Conservation (phyloP, 768 basidiomycete species). For the Suillus occidentalis region DNA sequence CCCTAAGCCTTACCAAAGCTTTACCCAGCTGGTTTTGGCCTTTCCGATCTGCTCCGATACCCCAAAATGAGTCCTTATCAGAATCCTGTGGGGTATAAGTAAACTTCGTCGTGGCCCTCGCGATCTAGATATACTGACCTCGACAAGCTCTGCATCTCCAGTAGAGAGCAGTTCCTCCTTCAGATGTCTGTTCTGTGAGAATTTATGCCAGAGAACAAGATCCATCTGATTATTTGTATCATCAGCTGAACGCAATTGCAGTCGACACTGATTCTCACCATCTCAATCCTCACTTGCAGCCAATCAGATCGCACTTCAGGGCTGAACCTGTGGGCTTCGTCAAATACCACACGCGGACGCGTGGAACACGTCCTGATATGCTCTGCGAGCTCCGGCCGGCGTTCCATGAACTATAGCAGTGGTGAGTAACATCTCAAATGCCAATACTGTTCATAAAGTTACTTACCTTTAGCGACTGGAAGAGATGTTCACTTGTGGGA, state of each 20-base stretch:
- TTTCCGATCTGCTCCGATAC: slow-evolving; percentile 36
- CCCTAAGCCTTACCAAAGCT: slow-evolving; percentile 39
- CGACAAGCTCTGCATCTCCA: slow-evolving; percentile 38
- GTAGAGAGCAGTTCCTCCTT: slow-evolving; percentile 37
- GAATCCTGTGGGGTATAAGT: slow-evolving; percentile 16
- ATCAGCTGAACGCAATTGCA: not conserved
- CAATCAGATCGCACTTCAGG: slow-evolving; percentile 37
- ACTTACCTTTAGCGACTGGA: slow-evolving; percentile 44
- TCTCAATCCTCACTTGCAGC: slow-evolving; percentile 33
- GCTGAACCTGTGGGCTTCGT: slow-evolving; percentile 36
- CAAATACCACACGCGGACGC: slow-evolving; percentile 33
- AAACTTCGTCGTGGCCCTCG: slow-evolving; percentile 9
- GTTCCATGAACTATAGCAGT: slow-evolving; percentile 30
- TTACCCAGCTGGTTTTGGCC: slow-evolving; percentile 44
- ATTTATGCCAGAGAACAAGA: slow-evolving; percentile 38
- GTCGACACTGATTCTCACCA: slow-evolving; percentile 20
- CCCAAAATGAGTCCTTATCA: slow-evolving; percentile 35
- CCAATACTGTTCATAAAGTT: not conserved
- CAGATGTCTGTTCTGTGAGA: slow-evolving; percentile 40
- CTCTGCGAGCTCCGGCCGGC: slow-evolving; percentile 34
- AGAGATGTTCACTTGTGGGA: slow-evolving; percentile 49
- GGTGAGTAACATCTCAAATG: not conserved
- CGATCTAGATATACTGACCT: slow-evolving; percentile 28
- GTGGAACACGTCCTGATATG: slow-evolving; percentile 36
- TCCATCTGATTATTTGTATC: slow-evolving; percentile 33